Conservation (phyloP, 768 basidiomycete species). For the Tricholoma terreum region DNA sequence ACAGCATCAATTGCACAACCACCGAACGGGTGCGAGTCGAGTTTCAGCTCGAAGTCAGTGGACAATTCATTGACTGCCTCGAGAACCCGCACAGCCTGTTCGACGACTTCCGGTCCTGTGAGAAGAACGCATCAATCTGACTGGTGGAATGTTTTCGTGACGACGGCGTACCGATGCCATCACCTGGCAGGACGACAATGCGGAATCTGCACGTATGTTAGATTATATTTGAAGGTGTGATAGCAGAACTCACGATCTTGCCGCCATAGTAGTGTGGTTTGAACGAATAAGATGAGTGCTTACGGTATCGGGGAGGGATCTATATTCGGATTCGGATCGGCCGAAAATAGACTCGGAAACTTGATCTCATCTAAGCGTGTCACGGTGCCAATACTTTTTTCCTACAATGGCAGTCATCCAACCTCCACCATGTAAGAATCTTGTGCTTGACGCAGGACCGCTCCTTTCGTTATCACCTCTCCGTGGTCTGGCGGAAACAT, state of each 20-base stretch:
- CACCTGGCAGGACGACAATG: slow-evolving; percentile 89
- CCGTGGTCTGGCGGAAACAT: slow-evolving; percentile 82
- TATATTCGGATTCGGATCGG: slow-evolving; percentile 12
- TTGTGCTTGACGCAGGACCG: slow-evolving; percentile 93
- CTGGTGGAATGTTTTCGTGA: neutral
- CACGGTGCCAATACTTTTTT: neutral
- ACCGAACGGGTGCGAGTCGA: slow-evolving; percentile 81
- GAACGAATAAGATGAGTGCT: neutral
- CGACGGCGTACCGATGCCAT: slow-evolving; percentile 82
- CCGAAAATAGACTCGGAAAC: slow-evolving; percentile 1
- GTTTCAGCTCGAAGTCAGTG: slow-evolving; percentile 63
- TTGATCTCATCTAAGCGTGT: neutral
- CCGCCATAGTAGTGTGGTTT: slow-evolving; percentile 32
- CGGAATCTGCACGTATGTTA: slow-evolving; percentile 57
- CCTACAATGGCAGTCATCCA: slow-evolving; percentile 15
- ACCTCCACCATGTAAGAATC: slow-evolving; percentile 59
- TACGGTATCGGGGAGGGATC: neutral
- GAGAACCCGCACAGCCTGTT: slow-evolving; percentile 81
- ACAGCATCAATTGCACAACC: slow-evolving; percentile 88
- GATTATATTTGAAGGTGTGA: neutral
- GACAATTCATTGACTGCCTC: slow-evolving; percentile 63
- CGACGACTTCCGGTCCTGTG: slow-evolving; percentile 84
- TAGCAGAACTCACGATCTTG: slow-evolving; percentile 39
- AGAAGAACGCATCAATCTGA: slow-evolving; percentile 3
- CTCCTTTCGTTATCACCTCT: slow-evolving; percentile 86